Evolutionary conservation across 345 rosid genomes (phyloP).

Genomic region (Jatropha curcas): DNA sequence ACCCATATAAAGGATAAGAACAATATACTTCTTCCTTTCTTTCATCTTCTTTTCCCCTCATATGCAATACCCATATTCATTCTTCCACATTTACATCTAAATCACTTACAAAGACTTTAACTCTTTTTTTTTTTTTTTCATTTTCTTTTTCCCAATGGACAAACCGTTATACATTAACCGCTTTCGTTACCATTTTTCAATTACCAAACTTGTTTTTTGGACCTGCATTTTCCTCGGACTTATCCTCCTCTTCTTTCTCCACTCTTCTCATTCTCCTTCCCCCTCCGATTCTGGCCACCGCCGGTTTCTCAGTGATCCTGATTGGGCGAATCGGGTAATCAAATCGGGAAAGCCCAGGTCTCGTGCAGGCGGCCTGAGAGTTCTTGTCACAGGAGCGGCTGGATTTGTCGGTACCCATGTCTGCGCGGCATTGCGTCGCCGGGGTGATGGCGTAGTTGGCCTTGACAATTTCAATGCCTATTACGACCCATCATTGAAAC

Average conservation of each 20-base stretch:
- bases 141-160: constrained; percentile 20
- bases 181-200: constrained; percentile 21
- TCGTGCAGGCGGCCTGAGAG: constrained; percentile 31
- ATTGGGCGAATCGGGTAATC: constrained; percentile 40
- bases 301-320: constrained; percentile 39
- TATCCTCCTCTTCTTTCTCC: constrained; percentile 23
- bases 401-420: constrained; percentile 62
- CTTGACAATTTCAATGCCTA: constrained; percentile 57
- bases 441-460: constrained; percentile 54
- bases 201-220: constrained; percentile 28
- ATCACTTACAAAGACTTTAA: not conserved
- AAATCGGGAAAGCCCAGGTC: constrained; percentile 41
- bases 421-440: constrained; percentile 43
- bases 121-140: too few relatives aligned
- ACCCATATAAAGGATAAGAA: constrained; percentile 1
- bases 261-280: constrained; percentile 19
- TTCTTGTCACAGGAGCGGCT: constrained; percentile 61
- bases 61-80: not conserved
- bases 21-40: not conserved
- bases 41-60: not conserved
- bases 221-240: constrained; percentile 26
- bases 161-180: constrained; percentile 28
- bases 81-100: not conserved
- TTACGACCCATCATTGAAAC: constrained; percentile 47
- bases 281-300: constrained; percentile 28